These are phyloP conservation scores for Apiotrichum domesticum DNA, from an alignment of 1,284 basidiomycete genomes.

Conservation along the genomic window DNA sequence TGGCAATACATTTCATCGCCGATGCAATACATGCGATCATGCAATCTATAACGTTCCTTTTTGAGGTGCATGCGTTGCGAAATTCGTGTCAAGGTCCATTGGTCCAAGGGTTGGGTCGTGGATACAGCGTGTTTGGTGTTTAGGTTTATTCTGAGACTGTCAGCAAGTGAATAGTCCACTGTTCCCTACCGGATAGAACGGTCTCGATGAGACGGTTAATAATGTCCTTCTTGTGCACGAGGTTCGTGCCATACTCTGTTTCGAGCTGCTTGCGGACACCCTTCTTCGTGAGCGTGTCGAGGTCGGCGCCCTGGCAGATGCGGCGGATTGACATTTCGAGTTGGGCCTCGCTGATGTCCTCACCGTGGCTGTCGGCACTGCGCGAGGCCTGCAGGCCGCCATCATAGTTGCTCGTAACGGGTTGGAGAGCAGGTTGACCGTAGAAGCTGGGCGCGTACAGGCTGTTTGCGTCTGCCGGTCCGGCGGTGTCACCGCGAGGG, in stretches of 20 bases:
- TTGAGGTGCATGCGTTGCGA: background rate
- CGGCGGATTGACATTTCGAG: slow-evolving; percentile 66
- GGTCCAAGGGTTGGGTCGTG: background rate
- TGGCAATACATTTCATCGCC: background rate
- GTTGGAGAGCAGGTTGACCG: slow-evolving; percentile 19
- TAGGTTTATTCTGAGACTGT: background rate
- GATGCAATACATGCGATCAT: slow-evolving; percentile 1
- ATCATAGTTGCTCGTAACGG: slow-evolving; percentile 13
- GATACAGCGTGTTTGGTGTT: background rate
- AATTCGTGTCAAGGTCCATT: slow-evolving; percentile 4
- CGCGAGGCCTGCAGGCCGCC: background rate
- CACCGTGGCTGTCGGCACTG: slow-evolving; percentile 9
- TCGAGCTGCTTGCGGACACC: slow-evolving; percentile 76
- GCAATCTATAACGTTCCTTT: slow-evolving; percentile 1
- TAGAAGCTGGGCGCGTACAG: slow-evolving; percentile 29
- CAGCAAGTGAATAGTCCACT: background rate
- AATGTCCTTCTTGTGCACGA: slow-evolving; percentile 44
- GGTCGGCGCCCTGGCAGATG: slow-evolving; percentile 67
- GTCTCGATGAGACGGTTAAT: slow-evolving; percentile 48
- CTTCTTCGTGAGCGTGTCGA: slow-evolving; percentile 84
- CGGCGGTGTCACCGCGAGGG: slow-evolving; percentile 2
- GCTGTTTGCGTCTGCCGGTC: slow-evolving; percentile 14
- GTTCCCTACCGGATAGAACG: slow-evolving; percentile 28
- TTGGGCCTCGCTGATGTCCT: slow-evolving; percentile 56
- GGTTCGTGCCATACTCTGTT: slow-evolving; percentile 58